phyloP scores from a whole-genome alignment of 2,329 filamentous ascomycete species.

The Fusarium sp. region DNA sequence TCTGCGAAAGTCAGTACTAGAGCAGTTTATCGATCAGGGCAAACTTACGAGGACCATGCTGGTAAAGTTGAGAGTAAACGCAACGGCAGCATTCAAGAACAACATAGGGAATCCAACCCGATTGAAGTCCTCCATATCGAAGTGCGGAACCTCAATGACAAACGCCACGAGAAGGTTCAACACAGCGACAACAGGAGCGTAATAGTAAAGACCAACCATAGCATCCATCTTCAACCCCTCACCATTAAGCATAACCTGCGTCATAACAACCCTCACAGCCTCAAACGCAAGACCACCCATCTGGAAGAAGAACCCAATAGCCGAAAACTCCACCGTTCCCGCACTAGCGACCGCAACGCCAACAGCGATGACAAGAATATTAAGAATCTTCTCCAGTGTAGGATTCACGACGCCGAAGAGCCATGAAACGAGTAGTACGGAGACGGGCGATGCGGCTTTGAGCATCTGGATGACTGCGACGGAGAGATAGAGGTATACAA shows the following conservation, averaged over 20 bases:
- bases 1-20: neutral
- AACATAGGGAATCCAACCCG: neutral
- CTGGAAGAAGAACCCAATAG: slow-evolving; percentile 7
- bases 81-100: slow-evolving; percentile 17
- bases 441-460: slow-evolving; percentile 9
- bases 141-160: slow-evolving; percentile 5
- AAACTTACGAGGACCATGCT: slow-evolving; percentile 19
- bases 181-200: slow-evolving; percentile 14
- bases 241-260: slow-evolving; percentile 29
- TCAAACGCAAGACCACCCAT: slow-evolving; percentile 16
- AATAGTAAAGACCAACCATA: slow-evolving; percentile 31
- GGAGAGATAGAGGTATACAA: slow-evolving; percentile 15
- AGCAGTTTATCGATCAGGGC: fast-evolving
- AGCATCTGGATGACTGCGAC: slow-evolving; percentile 25
- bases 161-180: slow-evolving; percentile 6
- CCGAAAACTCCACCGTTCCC: slow-evolving; percentile 7
- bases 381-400: neutral
- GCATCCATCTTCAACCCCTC: slow-evolving; percentile 33
- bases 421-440: slow-evolving; percentile 8
- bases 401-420: slow-evolving; percentile 8
- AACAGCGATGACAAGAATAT: slow-evolving; percentile 3
- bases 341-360: slow-evolving; percentile 8
- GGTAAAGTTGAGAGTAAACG: slow-evolving; percentile 4
- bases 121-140: neutral
- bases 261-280: slow-evolving; percentile 26